These are phyloP conservation scores for Aspergillus eucalypticola DNA, from an alignment of 2,329 filamentous ascomycete species.

Conservation along the genomic window DNA sequence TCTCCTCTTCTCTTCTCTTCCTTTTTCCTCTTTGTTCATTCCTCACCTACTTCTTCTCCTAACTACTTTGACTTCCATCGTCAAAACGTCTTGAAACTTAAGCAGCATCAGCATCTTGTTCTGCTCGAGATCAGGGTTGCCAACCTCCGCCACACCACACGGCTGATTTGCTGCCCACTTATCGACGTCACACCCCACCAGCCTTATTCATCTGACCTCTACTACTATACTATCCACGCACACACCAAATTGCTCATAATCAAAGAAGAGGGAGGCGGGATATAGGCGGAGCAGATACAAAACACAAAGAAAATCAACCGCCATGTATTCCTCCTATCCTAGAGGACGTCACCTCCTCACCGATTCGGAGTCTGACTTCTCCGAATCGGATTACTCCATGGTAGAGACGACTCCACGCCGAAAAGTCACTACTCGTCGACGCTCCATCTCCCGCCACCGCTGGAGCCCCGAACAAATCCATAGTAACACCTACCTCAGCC, in stretches of 20 bases:
- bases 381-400: constrained; percentile 40
- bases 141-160: background rate
- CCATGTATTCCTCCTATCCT: constrained; percentile 18
- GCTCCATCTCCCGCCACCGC: constrained; percentile 37
- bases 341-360: constrained; percentile 17
- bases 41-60: background rate
- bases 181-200: constrained; percentile 5
- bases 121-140: background rate
- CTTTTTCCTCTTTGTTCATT: constrained; percentile 8
- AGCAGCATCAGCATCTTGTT: background rate
- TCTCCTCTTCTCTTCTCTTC: constrained; percentile 10
- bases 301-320: background rate
- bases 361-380: constrained; percentile 35
- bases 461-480: constrained; percentile 21
- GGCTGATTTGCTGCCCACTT: background rate
- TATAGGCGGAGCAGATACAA: background rate
- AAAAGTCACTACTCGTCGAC: constrained; percentile 26
- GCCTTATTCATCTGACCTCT: constrained; percentile 5
- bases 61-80: constrained; percentile 18
- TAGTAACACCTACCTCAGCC: constrained; percentile 28
- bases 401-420: constrained; percentile 25
- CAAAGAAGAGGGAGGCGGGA: background rate
- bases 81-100: constrained; percentile 7
- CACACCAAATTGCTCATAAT: background rate
- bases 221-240: background rate